Percentiles rank a stretch among this genome's conserved stretches.
Evolutionary conservation across 345 rosid species (phyloP).

Genomic region (Theobroma cacao): DNA sequence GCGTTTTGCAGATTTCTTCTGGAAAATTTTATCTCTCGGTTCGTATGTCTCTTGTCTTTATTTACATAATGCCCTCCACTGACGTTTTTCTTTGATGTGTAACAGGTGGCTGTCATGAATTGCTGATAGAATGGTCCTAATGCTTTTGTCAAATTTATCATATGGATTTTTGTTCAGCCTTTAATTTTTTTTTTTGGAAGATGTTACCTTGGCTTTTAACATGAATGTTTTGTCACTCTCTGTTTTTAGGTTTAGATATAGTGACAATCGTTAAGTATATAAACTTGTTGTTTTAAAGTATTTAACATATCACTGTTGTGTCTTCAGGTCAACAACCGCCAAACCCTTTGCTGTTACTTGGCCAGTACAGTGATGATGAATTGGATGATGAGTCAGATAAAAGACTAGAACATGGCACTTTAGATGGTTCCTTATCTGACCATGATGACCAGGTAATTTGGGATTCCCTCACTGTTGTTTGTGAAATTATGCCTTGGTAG

Average conservation of each 20-base stretch:
- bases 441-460: slow-evolving; percentile 56
- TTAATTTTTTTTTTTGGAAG: slow-evolving; percentile 9
- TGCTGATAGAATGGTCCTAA: slow-evolving; percentile 30
- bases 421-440: slow-evolving; percentile 33
- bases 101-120: slow-evolving; percentile 57
- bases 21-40: slow-evolving; percentile 66
- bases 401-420: slow-evolving; percentile 24
- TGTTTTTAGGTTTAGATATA: slow-evolving; percentile 20
- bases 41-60: slow-evolving; percentile 93
- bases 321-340: slow-evolving; percentile 70
- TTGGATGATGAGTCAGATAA: slow-evolving; percentile 49
- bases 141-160: slow-evolving; percentile 20
- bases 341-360: slow-evolving; percentile 85
- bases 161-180: slow-evolving; percentile 22
- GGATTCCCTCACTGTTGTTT: background rate
- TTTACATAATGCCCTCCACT: slow-evolving; percentile 51
- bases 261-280: slow-evolving; percentile 8
- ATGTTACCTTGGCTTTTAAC: slow-evolving; percentile 10
- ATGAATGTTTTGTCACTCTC: slow-evolving; percentile 18
- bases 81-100: slow-evolving; percentile 55
- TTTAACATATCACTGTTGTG: slow-evolving; percentile 37
- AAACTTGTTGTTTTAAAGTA: slow-evolving; percentile 23
- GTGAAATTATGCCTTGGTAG: background rate
- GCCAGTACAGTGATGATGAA: slow-evolving; percentile 93
- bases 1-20: slow-evolving; percentile 65